A percentile compares a stretch with the other conserved stretches of the same genome.
Conservation (phyloP, 1,284 basidiomycete genomes). For the Papiliotrema fonsecae region DNA sequence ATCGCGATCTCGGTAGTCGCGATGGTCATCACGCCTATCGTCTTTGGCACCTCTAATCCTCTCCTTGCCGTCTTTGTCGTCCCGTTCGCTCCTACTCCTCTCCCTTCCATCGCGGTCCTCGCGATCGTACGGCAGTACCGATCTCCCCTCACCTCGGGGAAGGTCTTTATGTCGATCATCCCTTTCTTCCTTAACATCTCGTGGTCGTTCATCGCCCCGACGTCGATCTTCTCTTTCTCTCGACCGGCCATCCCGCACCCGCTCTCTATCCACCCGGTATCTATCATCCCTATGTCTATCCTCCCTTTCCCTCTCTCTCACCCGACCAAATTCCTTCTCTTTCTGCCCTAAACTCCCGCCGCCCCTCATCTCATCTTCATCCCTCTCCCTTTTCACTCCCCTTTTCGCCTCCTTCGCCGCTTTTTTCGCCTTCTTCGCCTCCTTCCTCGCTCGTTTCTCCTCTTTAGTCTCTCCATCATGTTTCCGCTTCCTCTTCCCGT, state of each 20-base stretch:
- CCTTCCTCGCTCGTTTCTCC: constrained; percentile 56
- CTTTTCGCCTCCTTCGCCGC: constrained; percentile 24
- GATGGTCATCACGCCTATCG: not conserved
- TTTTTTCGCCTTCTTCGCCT: constrained; percentile 48
- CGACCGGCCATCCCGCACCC: not conserved
- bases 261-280: not conserved
- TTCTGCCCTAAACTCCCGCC: not conserved
- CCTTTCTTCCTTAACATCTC: not conserved
- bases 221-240: not conserved
- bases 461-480: constrained; percentile 72
- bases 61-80: not conserved
- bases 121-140: not conserved
- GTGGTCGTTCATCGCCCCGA: not conserved
- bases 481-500: constrained; percentile 55
- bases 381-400: not conserved
- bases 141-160: not conserved
- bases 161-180: not conserved
- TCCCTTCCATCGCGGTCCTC: not conserved
- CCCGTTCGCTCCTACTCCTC: no score
- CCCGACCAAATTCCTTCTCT: not conserved
- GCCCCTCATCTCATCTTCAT: not conserved
- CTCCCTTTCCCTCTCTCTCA: not conserved
- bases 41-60: not conserved
- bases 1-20: not conserved
- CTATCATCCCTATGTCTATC: not conserved